Conservation (phyloP, 306 rosid species). For the Pyrus communis region DNA sequence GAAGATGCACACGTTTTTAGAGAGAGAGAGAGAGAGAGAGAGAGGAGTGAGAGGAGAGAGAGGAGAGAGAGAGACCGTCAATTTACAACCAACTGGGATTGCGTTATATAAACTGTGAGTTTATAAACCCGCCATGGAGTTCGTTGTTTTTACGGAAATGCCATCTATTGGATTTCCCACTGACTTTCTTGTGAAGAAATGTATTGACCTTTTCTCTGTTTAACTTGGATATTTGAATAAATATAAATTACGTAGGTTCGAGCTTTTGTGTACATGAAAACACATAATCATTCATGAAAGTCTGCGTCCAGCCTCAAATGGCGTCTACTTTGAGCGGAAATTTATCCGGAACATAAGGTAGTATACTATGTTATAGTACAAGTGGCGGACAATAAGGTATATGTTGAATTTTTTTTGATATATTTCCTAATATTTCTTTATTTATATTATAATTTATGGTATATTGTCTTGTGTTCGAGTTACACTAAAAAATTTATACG, state of each 20-base stretch:
- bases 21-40: background rate
- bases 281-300: background rate
- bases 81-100: background rate
- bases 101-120: background rate
- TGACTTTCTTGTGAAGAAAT: background rate
- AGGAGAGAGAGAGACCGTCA: background rate
- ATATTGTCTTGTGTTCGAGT: no score
- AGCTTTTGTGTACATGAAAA: background rate
- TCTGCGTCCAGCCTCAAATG: background rate
- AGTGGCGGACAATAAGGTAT: no score
- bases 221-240: background rate
- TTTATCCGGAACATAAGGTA: no score
- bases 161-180: background rate
- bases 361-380: no score
- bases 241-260: background rate
- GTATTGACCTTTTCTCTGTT: conserved; percentile 5
- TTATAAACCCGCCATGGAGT: background rate
- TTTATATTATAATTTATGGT: no score
- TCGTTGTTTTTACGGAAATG: background rate
- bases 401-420: no score
- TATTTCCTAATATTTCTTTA: no score
- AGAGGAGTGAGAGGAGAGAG: background rate
- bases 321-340: background rate
- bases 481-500: no score
- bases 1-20: background rate